Base-by-base conservation (phyloP, 371 early-diverging fungal species). In the Mucor racemosus region DNA sequence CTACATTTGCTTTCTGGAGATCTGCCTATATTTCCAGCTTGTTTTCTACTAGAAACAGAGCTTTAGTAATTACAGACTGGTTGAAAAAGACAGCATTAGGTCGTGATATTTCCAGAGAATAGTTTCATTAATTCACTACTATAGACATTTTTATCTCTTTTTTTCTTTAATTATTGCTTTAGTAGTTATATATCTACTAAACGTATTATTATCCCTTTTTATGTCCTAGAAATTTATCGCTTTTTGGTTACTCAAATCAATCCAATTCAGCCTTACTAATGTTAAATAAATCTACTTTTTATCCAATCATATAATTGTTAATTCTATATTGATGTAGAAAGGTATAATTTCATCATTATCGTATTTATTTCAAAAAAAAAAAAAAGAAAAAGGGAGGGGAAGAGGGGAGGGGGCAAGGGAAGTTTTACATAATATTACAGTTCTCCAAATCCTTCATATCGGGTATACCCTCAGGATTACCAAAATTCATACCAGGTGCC, bases 31-130 rank as follows among this genome's bases (percentile, higher is more conserved):
- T 91, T 33, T 88, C 86, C 65, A 84, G 84, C 69, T 84, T 95
- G 64, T 95, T 95, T 76, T 90, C 95, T 17, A 73, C 90, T 54
- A 88, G 96, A 65, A 96, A 95, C 77, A 79, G 88, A 21, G 74
- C 88, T 11, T 76, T 96, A 64, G 95, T 97, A 19, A 85, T 89
- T 6, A 88, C 90, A 17, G 97, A 97, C 75, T 97, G 97, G 97
- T 72, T 87, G 72, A 96, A 95, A 79, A 90, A 91, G 72, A 88
- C 81, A 46, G 64, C 90, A 40, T 92, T 94, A 82, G 95, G 97
- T 21, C 91, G 97, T 46, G 97, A 96, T 76, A 94, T 96, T 64
- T 85, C 88, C 31, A 88, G 95, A 76, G 95, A 95, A 80, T 95
- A 91, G 36, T 5, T 56, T 44, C 33, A 19, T 5, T 9, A 17